These are phyloP conservation scores for Phytophthora parvispora DNA, from an alignment of 352 stramenopile species.

Conservation along the genomic window DNA sequence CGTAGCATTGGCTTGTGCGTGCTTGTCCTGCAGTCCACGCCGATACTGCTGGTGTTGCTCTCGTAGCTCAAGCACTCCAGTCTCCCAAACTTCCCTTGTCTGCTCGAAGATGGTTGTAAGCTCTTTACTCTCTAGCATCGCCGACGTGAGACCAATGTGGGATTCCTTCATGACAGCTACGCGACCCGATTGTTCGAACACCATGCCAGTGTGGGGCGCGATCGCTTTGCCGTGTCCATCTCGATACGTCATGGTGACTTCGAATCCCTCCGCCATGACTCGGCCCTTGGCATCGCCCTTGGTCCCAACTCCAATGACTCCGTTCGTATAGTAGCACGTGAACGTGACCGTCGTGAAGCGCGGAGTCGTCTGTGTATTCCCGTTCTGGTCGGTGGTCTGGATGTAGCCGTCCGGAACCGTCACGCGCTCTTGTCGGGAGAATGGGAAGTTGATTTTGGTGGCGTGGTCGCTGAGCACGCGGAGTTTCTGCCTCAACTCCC, in stretches of 20 bases:
- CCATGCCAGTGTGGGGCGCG: not conserved
- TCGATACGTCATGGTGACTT: not conserved
- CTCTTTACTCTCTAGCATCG: not conserved
- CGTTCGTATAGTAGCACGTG: constrained; percentile 38
- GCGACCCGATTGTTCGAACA: not conserved
- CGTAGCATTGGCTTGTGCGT: not conserved
- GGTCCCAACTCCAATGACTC: constrained; percentile 4
- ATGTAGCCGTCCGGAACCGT: constrained; percentile 39
- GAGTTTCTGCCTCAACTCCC: constrained; percentile 34
- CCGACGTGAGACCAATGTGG: not conserved
- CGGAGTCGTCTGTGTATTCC: constrained; percentile 24
- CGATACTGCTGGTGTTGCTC: not conserved
- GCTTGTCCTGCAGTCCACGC: not conserved
- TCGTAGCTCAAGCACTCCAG: not conserved
- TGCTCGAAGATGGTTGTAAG: not conserved
- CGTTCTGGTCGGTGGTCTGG: constrained; percentile 30
- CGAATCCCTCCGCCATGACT: not conserved
- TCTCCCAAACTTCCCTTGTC: not conserved
- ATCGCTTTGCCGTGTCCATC: not conserved
- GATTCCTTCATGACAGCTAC: not conserved
- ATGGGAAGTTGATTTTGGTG: constrained; percentile 33
- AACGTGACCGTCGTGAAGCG: constrained; percentile 36
- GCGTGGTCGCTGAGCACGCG: constrained; percentile 24
- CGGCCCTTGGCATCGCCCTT: constrained; percentile 1
- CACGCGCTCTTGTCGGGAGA: constrained; percentile 31